Conservation (phyloP, 495 filamentous ascomycete genomes). For the Lophiostoma macrostomum region DNA sequence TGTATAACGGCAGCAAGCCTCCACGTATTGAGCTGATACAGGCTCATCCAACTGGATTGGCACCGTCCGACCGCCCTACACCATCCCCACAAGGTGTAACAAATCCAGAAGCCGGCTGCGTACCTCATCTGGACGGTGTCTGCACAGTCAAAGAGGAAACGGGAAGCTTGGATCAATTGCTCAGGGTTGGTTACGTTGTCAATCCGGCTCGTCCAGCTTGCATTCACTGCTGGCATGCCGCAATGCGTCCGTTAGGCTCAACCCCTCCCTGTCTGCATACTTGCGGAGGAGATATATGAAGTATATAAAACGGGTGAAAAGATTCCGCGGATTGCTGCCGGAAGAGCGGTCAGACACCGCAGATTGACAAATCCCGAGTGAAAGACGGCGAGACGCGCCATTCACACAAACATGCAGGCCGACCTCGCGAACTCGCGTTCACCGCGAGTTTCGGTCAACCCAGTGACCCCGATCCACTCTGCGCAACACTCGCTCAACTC, state of each 20-base stretch:
- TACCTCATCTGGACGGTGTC: too few relatives aligned
- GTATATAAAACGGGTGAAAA: background rate
- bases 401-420: slow-evolving; percentile 8
- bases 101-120: too few relatives aligned
- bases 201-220: background rate
- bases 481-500: slow-evolving; percentile 32
- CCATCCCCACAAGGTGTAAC: too few relatives aligned
- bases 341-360: too few relatives aligned
- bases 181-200: background rate
- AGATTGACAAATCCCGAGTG: too few relatives aligned
- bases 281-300: slow-evolving; percentile 1
- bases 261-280: slow-evolving; percentile 6
- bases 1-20: too few relatives aligned
- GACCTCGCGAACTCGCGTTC: background rate
- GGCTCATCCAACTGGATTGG: too few relatives aligned
- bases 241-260: slow-evolving; percentile 1
- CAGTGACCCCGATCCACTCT: slow-evolving; percentile 30
- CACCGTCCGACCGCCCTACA: too few relatives aligned
- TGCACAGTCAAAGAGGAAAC: too few relatives aligned
- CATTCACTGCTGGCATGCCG: slow-evolving; percentile 4
- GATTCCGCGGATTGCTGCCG: background rate
- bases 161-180: too few relatives aligned
- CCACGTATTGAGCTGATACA: too few relatives aligned
- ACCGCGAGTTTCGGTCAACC: slow-evolving; percentile 12
- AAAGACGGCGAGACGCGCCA: background rate